A percentile compares a stretch with the other conserved stretches of the same genome.
Conservation (phyloP, 2,329 filamentous ascomycete species). For the Escovopsis sp. region DNA sequence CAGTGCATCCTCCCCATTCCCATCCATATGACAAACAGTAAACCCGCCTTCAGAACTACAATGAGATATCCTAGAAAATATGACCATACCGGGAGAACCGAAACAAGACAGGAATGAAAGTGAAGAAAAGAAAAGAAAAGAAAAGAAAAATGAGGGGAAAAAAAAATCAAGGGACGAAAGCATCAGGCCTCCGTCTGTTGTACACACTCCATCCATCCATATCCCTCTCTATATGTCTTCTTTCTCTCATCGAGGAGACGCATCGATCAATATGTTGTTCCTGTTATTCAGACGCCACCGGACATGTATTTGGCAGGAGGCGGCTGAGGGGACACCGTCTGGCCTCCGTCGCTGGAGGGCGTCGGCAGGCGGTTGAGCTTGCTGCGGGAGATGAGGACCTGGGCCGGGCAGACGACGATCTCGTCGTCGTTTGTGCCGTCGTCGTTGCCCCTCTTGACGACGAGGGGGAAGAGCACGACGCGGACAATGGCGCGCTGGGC, state of each 20-base stretch:
- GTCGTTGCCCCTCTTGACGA: constrained; percentile 92
- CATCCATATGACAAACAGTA: neutral
- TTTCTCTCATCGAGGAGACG: neutral
- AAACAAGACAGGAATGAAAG: constrained; percentile 5
- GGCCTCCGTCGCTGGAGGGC: constrained; percentile 36
- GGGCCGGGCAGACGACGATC: constrained; percentile 87
- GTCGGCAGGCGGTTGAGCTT: constrained; percentile 25
- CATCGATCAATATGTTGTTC: too few species aligned
- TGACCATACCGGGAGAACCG: constrained; percentile 2
- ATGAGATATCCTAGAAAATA: constrained; percentile 3
- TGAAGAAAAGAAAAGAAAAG: constrained; percentile 2
- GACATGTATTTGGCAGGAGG: constrained; percentile 19
- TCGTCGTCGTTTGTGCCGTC: constrained; percentile 78
- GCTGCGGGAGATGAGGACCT: constrained; percentile 63
- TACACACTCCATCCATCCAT: too few species aligned
- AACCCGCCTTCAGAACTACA: neutral
- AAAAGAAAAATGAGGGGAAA: constrained; percentile 4
- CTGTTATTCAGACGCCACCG: constrained; percentile 13
- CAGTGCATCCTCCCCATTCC: neutral
- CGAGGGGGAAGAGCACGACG: constrained; percentile 86
- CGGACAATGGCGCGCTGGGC: constrained; percentile 64
- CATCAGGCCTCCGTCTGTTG: constrained; percentile 1
- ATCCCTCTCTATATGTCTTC: neutral
- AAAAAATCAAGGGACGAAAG: constrained; percentile 2
- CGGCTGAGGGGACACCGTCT: constrained; percentile 7